Conservation (phyloP, 1,284 basidiomycete species). For the Cryptococcus maquisensis region DNA sequence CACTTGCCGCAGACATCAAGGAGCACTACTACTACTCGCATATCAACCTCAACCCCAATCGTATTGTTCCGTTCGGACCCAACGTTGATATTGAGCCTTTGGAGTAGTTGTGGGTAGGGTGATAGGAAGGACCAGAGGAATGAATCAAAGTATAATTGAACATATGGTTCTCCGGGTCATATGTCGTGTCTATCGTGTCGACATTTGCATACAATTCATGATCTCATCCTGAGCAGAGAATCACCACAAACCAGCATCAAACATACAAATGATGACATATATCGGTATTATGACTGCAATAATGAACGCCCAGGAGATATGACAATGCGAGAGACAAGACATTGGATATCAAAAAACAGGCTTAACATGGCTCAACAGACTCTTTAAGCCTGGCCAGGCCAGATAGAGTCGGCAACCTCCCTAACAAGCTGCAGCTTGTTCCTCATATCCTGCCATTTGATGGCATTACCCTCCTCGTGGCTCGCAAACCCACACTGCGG, state of each 20-base stretch:
- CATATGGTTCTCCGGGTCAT: too few relatives aligned
- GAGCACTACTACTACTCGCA: slow-evolving; percentile 64
- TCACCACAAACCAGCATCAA: too few relatives aligned
- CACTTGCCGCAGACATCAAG: slow-evolving; percentile 62
- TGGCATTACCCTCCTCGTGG: slow-evolving; percentile 31
- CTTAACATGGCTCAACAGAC: neutral
- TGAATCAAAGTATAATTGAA: neutral
- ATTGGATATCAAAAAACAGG: too few relatives aligned
- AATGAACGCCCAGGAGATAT: too few relatives aligned
- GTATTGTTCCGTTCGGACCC: slow-evolving; percentile 72
- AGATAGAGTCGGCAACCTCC: slow-evolving; percentile 36
- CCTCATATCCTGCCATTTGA: slow-evolving; percentile 35
- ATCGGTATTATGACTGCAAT: too few relatives aligned
- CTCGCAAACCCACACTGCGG: slow-evolving; percentile 38
- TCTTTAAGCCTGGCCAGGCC: slow-evolving; percentile 19
- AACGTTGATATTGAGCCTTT: slow-evolving; percentile 65
- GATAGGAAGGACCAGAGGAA: neutral
- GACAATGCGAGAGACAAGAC: too few relatives aligned
- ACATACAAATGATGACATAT: too few relatives aligned
- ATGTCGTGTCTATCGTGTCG: too few relatives aligned
- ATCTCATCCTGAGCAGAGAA: too few relatives aligned
- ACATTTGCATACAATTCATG: too few relatives aligned
- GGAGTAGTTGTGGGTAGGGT: slow-evolving; percentile 4
- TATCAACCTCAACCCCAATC: slow-evolving; percentile 64
- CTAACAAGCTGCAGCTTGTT: slow-evolving; percentile 34